Evolutionary conservation across 2,329 filamentous ascomycete genomes (phyloP).

Genomic region (Pyrenophora tritici-repentis): DNA sequence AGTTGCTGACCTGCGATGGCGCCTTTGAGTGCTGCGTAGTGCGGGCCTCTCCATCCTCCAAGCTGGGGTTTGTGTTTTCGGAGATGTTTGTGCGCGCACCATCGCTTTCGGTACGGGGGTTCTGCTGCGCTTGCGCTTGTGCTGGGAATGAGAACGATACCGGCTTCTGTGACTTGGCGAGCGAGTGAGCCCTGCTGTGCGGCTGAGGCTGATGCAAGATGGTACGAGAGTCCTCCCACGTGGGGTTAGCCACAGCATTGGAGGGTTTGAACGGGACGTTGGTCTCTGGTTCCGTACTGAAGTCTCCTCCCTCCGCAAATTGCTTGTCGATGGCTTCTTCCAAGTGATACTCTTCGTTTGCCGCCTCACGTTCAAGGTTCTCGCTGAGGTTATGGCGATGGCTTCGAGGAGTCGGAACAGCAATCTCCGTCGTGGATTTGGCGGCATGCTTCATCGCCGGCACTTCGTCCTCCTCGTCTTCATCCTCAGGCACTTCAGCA

Average conservation of each 20-base stretch:
- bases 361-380: constrained; percentile 80
- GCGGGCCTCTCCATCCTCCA: constrained; percentile 40
- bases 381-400: constrained; percentile 75
- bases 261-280: constrained; percentile 34
- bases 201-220: constrained; percentile 73
- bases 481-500: constrained; percentile 74
- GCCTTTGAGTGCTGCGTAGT: constrained; percentile 44
- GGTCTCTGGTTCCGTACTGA: constrained; percentile 62
- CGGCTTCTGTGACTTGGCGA: constrained; percentile 65
- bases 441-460: constrained; percentile 46
- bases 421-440: constrained; percentile 58
- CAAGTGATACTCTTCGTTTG: constrained; percentile 83
- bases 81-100: constrained; percentile 49
- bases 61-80: constrained; percentile 46
- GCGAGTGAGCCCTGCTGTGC: constrained; percentile 73
- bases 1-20: constrained; percentile 45
- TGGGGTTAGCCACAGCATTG: constrained; percentile 32
- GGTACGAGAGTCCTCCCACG: constrained; percentile 42
- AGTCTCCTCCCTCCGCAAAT: constrained; percentile 72
- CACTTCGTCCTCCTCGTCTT: constrained; percentile 62
- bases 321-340: constrained; percentile 80
- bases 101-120: constrained; percentile 47
- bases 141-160: constrained; percentile 38
- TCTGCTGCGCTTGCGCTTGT: constrained; percentile 33
- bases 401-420: constrained; percentile 63